Conservation (phyloP, 257 asterid genomes). For the Solanum ahanhuiri region DNA sequence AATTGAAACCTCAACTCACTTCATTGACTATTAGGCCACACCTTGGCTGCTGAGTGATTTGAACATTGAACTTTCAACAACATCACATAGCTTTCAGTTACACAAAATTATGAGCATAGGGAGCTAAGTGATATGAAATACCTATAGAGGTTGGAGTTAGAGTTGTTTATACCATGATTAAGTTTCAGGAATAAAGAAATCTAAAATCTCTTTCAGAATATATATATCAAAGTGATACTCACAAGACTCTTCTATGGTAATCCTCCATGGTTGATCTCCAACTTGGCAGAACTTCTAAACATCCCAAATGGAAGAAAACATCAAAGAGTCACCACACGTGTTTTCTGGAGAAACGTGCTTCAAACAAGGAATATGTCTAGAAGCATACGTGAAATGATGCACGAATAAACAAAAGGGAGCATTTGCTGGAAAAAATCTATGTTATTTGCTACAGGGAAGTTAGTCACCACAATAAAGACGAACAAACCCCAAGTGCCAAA, state of each 20-base stretch:
- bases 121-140: background rate
- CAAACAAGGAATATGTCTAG: background rate
- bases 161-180: background rate
- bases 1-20: background rate
- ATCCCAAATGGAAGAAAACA: background rate
- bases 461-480: background rate
- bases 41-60: background rate
- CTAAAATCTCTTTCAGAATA: background rate
- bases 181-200: background rate
- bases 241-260: constrained; percentile 32
- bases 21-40: background rate
- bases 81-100: background rate
- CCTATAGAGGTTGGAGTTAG: background rate
- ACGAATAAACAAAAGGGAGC: background rate
- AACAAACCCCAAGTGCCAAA: background rate
- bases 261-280: constrained; percentile 49
- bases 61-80: background rate
- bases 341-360: background rate
- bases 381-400: background rate
- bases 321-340: background rate
- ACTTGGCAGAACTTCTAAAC: constrained; percentile 31
- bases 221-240: constrained; percentile 14
- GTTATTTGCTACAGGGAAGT: background rate
- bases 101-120: background rate
- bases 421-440: background rate